Base-by-base conservation (phyloP, 306 rosid species). In the Echinosophora koreensis region DNA sequence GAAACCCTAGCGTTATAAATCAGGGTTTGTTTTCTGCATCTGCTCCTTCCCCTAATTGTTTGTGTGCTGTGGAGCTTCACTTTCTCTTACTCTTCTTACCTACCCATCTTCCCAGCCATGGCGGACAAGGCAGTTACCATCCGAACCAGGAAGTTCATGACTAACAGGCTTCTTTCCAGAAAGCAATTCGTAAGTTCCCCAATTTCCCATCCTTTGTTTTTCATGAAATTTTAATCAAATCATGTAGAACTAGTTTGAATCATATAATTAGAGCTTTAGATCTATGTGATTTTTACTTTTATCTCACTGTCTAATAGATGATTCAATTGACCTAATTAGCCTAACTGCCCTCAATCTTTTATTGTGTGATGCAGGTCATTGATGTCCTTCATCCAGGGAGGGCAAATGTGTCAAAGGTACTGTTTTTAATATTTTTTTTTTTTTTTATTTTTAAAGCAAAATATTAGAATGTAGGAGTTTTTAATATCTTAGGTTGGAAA, bases 321-420 rank as follows among this genome's bases (percentile, higher is more conserved):
- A 22, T 22, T 22, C 22, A 22, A 22, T 22, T 22, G 22, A 22
- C 22, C 22, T 22, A 22, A 22, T 22, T 22, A 22, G 22, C 1
- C 22, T 22, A 22, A 22, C 22, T 22, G 32, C 32, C 32, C 3
- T 2, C 22, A 22, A 22, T 22, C 2, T 6, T 6, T 2, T 37
- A 4, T 37, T 44, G 13, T 49, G 64, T 15, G 8, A 5, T 74
- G 72, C 69, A 94, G 98, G 51, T 94, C 65, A 85, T 94, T 61
- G 97, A 94, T 42, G 97, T 92, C 11, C 93, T 92, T 76, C 98
- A 94, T 81, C 97, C 98, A 2, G 98, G 98, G 16, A 89, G 96
- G 80, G 87, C 98, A 9, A 94, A 94, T 77, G 97, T 94, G 47
- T 94, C 97, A 11, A 92, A 88, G 98, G 98, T 93, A 79, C 1